A percentile compares a stretch with the other conserved stretches of the same genome.
These are phyloP conservation scores for Sporothrix protearum DNA, from an alignment of 2,329 filamentous ascomycete species.

Conservation along the genomic window DNA sequence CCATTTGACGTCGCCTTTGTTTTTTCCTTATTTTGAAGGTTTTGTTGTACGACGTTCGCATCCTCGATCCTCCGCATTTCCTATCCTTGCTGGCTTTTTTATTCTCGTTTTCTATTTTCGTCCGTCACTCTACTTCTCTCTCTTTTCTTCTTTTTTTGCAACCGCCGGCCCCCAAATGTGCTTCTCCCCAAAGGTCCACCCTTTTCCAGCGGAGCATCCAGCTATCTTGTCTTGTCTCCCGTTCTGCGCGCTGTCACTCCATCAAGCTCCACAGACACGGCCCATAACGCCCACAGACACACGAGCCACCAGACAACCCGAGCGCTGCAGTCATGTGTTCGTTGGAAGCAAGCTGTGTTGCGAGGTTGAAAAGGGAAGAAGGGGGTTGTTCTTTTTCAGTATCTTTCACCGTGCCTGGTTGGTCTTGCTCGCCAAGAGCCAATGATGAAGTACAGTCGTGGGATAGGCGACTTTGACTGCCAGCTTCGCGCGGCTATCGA, in stretches of 20 bases:
- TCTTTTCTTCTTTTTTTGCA: not conserved
- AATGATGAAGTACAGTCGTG: not conserved
- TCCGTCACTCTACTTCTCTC: no score
- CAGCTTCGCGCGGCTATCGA: conserved; percentile 6
- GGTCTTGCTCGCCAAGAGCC: not conserved
- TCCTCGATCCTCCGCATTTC: not conserved
- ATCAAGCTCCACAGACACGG: not conserved
- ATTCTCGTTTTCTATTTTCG: not conserved
- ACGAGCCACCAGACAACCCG: conserved; percentile 18
- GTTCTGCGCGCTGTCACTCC: not conserved
- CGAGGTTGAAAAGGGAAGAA: not conserved
- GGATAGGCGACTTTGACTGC: not conserved
- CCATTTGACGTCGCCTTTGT: not conserved
- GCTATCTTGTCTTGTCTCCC: not conserved
- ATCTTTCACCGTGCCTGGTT: not conserved
- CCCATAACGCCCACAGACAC: not conserved
- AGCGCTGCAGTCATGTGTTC: conserved; percentile 15
- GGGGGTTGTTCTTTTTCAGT: not conserved
- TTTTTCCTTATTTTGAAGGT: not conserved
- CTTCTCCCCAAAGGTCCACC: not conserved
- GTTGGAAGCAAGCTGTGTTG: not conserved
- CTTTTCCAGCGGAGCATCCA: not conserved
- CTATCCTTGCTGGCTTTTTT: not conserved
- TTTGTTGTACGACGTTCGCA: not conserved
- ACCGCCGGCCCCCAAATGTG: conserved; percentile 3